Base-by-base conservation (phyloP, 208 protist species). In the Crithidia thermophila region DNA sequence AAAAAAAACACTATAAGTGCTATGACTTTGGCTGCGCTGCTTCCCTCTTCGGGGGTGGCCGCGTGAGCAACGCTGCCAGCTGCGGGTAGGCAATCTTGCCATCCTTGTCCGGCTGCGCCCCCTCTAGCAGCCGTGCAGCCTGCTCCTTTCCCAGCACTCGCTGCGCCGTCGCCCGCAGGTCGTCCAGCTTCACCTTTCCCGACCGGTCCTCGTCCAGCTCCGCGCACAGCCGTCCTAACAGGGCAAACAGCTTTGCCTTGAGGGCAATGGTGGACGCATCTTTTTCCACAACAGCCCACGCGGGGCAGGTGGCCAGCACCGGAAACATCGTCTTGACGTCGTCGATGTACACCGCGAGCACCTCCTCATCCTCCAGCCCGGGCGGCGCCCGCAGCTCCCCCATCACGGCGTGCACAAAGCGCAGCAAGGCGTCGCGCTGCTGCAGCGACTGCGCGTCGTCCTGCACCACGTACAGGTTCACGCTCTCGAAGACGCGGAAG, bases 1-100 rank as follows among this genome's bases (percentile, higher is more conserved):
- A n/a, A n/a, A n/a, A n/a, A n/a, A n/a, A n/a, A n/a, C n/a, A n/a
- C n/a, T n/a, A n/a, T n/a, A n/a, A n/a, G n/a, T n/a, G n/a, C n/a
- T n/a, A n/a, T n/a, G n/a, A n/a, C n/a, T n/a, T n/a, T n/a, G n/a
- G 5, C 36, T 62, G 20, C 2, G 25, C 4, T 28, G 25, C 10
- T 25, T 60, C 61, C 14, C 43, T 39, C 39, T 51, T 57, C 11
- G 71, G 78, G 9, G 82, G 75, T 0, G 77, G 81, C 4, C 82
- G 78, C n/a, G 86, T 90, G 21, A 96, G 59, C 18, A 96, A 58
- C 6, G 78, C 57, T 0, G 73, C 79, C 42, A 96, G 77, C 71
- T 96, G 91, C 16, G 75, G 69, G 67, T 94, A 96, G 9, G 72
- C 53, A 42, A 96, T 86, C 30, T 79, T 81, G n/a, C 88, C 91